Evolutionary conservation across 768 basidiomycete species (phyloP).

Genomic region (Mrakia blollopis): DNA sequence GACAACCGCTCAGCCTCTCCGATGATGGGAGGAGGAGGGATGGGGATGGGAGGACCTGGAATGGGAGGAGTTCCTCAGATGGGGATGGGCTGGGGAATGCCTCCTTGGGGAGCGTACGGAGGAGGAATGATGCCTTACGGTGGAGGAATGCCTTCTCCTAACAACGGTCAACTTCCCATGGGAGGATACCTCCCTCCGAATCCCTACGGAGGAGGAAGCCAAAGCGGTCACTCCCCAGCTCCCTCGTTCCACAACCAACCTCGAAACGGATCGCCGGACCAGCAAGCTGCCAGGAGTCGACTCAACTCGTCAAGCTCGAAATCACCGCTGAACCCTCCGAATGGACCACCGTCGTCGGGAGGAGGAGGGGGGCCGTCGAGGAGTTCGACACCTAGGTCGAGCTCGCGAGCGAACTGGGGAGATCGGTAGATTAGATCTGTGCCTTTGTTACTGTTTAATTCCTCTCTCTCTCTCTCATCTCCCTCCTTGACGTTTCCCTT

Average conservation of each 20-base stretch:
- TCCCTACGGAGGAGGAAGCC: not conserved
- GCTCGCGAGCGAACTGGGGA: not conserved
- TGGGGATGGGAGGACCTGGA: too few relatives aligned
- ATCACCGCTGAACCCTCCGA: not conserved
- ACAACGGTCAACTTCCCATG: not conserved
- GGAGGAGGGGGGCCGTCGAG: not conserved
- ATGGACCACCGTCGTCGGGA: constrained; percentile 1
- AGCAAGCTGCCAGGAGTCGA: not conserved
- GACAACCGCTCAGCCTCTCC: constrained; percentile 3
- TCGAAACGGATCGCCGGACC: not conserved
- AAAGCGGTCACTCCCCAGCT: not conserved
- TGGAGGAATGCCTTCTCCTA: constrained; percentile 1
- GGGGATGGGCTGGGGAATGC: not conserved
- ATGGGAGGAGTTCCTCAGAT: not conserved
- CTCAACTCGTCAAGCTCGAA: not conserved
- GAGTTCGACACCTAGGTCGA: not conserved
- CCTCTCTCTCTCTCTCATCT: not conserved
- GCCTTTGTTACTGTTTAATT: not conserved
- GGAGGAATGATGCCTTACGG: not conserved
- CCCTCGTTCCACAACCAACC: not conserved
- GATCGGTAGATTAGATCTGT: not conserved
- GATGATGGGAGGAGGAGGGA: not conserved
- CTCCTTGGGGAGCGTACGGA: not conserved
- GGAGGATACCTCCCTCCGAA: not conserved
- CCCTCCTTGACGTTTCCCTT: not conserved